These are phyloP conservation scores for Cercospora zeae-maydis DNA, from an alignment of 2,329 filamentous ascomycete species.

Conservation along the genomic window DNA sequence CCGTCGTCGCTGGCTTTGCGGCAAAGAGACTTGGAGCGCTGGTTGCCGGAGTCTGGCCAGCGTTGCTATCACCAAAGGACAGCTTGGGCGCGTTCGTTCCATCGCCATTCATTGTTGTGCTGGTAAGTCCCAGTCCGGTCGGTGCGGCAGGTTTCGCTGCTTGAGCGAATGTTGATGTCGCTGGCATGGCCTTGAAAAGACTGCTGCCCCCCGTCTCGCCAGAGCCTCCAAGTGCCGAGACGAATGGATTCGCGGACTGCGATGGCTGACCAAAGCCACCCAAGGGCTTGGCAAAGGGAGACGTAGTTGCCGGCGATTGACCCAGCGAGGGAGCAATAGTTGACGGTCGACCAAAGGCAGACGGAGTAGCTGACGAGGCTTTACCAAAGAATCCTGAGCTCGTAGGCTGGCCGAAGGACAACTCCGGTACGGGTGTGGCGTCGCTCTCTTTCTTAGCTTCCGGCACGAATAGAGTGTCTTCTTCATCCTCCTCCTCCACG, in stretches of 20 bases:
- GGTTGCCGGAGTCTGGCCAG: conserved; percentile 1
- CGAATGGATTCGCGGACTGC: conserved; percentile 10
- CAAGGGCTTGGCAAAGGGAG: conserved; percentile 20
- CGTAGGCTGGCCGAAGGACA: conserved; percentile 18
- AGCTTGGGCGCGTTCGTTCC: not conserved
- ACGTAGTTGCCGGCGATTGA: conserved; percentile 7
- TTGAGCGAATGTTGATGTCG: not conserved
- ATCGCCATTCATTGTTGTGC: not conserved
- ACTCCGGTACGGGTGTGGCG: not conserved
- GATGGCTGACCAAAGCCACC: conserved; percentile 19
- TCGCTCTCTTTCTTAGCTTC: conserved; percentile 24
- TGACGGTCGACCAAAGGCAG: conserved; percentile 18
- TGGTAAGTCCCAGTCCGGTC: not conserved
- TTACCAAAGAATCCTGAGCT: conserved; percentile 12
- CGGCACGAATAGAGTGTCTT: conserved; percentile 43
- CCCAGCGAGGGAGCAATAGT: conserved; percentile 2
- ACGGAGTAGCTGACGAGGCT: conserved; percentile 12
- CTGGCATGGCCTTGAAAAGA: not conserved
- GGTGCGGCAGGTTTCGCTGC: not conserved
- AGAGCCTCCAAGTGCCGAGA: not conserved
- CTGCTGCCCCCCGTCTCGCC: not conserved
- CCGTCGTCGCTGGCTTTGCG: conserved; percentile 2
- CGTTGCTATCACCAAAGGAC: not conserved
- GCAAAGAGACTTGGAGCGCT: conserved; percentile 7
- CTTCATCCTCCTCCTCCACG: conserved; percentile 32